Evolutionary conservation across 208 protist genomes (phyloP).

Genomic region (Spongospora subterranea): DNA sequence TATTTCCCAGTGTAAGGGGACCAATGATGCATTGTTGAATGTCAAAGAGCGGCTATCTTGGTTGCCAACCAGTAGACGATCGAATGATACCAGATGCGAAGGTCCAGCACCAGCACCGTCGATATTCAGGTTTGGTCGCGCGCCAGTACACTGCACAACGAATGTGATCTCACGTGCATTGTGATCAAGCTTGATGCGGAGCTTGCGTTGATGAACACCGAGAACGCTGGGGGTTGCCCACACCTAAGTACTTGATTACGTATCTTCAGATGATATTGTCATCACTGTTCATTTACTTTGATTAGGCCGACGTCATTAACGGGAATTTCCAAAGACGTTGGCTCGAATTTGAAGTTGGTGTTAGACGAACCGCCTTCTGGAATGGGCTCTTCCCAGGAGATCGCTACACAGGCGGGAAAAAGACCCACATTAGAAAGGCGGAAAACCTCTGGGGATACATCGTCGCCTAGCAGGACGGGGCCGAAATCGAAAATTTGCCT

Average conservation of each 20-base stretch:
- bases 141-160: neutral
- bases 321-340: slow-evolving; percentile 79
- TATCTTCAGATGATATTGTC: neutral
- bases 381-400: slow-evolving; percentile 57
- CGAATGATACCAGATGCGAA: slow-evolving; percentile 79
- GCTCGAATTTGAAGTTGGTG: slow-evolving; percentile 79
- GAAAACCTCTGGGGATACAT: slow-evolving; percentile 78
- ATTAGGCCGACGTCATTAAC: slow-evolving; percentile 82
- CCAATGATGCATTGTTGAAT: slow-evolving; percentile 79
- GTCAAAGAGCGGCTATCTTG: slow-evolving; percentile 67
- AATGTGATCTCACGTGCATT: slow-evolving; percentile 38
- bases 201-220: neutral
- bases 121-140: neutral
- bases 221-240: slow-evolving; percentile 60
- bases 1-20: slow-evolving; percentile 82
- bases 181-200: neutral
- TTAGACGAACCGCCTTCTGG: neutral
- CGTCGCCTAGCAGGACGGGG: slow-evolving; percentile 82
- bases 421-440: slow-evolving; percentile 86
- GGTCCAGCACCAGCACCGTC: slow-evolving; percentile 60
- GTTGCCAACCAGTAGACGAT: slow-evolving; percentile 68
- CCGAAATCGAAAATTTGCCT: slow-evolving; percentile 89
- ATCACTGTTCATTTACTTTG: neutral
- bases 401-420: slow-evolving; percentile 62
- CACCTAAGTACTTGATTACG: slow-evolving; percentile 64